Conservation (phyloP, 805 yeast genomes). For the Suhomyces kilbournensis region DNA sequence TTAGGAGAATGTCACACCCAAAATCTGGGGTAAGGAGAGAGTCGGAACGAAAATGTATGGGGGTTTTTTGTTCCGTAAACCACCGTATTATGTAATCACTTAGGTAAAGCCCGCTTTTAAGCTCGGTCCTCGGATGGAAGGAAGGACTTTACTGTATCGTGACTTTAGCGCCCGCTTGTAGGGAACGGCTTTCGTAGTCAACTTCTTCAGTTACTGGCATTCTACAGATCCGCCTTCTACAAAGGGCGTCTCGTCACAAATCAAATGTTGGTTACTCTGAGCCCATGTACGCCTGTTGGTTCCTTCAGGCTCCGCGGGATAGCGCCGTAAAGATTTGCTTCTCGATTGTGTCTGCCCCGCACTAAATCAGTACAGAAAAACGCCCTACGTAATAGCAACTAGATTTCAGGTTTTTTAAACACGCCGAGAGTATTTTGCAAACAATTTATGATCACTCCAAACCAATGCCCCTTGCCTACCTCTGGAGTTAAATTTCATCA, state of each 20-base stretch:
- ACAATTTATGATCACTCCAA: neutral
- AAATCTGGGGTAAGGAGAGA: slow-evolving; percentile 24
- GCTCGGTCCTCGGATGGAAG: slow-evolving; percentile 1
- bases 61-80: slow-evolving; percentile 5
- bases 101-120: slow-evolving; percentile 1
- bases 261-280: neutral
- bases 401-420: neutral
- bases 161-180: neutral
- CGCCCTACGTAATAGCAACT: neutral
- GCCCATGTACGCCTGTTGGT: neutral
- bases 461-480: neutral
- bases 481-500: neutral
- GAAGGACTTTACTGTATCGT: slow-evolving; percentile 2
- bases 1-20: slow-evolving; percentile 1
- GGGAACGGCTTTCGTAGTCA: neutral
- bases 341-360: neutral
- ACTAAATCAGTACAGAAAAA: neutral
- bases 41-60: slow-evolving; percentile 9
- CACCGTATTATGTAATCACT: slow-evolving; percentile 6
- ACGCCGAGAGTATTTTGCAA: neutral
- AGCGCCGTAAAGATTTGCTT: neutral
- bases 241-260: neutral
- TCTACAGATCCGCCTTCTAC: neutral
- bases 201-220: neutral
- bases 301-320: neutral